A percentile compares a stretch with the other conserved stretches of the same genome.
These are phyloP conservation scores for Gnomoniopsis smithogilvyi DNA, from an alignment of 2,329 filamentous ascomycete genomes.

Conservation along the genomic window DNA sequence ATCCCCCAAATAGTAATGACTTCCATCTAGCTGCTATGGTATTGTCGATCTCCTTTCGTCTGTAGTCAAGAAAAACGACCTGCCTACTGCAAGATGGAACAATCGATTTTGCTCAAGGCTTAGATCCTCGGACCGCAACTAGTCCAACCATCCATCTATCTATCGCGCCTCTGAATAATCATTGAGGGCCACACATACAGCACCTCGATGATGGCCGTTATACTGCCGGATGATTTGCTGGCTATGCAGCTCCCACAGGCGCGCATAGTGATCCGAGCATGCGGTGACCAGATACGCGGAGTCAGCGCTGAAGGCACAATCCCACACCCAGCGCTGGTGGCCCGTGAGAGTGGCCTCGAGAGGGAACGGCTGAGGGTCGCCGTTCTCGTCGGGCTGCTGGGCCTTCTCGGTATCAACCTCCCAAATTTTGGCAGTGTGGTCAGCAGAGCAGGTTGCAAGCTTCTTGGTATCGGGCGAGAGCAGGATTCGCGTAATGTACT, in stretches of 20 bases:
- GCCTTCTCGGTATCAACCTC: conserved; percentile 70
- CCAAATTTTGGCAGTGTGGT: conserved; percentile 96
- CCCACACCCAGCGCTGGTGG: conserved; percentile 97
- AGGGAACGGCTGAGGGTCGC: conserved; percentile 58
- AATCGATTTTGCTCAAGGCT: neutral
- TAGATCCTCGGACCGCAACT: neutral
- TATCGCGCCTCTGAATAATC: conserved; percentile 66
- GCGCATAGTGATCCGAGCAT: conserved; percentile 89
- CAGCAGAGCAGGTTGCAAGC: conserved; percentile 87
- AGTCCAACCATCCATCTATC: neutral
- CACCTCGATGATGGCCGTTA: conserved; percentile 88
- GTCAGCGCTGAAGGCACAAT: conserved; percentile 92
- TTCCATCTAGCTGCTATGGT: neutral
- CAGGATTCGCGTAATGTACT: conserved; percentile 88
- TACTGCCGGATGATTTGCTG: conserved; percentile 93
- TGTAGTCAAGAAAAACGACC: neutral
- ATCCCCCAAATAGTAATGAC: neutral
- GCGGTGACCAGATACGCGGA: conserved; percentile 91
- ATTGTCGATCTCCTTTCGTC: neutral
- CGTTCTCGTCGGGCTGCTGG: conserved; percentile 30
- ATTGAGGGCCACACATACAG: conserved; percentile 89
- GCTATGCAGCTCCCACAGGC: conserved; percentile 83
- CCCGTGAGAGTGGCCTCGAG: conserved; percentile 84
- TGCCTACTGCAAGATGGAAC: neutral
- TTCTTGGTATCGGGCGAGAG: conserved; percentile 93